Percentiles rank a stretch among this genome's conserved stretches.
phyloP scores from a whole-genome alignment of 257 asterid genomes.

The Sherardia arvensis region DNA sequence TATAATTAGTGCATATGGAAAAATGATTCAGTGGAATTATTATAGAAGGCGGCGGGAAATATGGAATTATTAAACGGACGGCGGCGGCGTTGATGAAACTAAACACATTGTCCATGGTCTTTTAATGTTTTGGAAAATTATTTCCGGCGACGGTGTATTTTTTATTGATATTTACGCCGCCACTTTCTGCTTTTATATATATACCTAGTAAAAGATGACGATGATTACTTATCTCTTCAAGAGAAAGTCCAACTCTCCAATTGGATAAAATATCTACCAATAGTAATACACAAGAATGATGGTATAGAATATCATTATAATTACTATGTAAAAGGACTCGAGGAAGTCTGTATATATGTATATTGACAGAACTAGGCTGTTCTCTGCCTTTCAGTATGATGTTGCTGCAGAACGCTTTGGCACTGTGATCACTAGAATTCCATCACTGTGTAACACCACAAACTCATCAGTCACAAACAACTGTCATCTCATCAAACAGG shows the following conservation, averaged over 20 bases:
- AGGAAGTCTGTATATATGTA: not conserved
- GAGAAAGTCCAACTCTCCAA: not conserved
- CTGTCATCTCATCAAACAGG: not conserved
- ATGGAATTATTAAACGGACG: no score
- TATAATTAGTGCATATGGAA: no score
- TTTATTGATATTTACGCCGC: no score
- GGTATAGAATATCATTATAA: not conserved
- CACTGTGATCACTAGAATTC: conserved; percentile 46
- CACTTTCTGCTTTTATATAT: no score
- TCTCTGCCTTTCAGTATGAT: conserved; percentile 29
- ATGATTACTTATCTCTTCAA: not conserved
- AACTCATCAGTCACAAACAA: conserved; percentile 1
- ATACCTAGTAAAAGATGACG: no score
- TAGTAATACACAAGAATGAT: not conserved
- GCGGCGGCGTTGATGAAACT: no score
- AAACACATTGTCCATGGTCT: no score
- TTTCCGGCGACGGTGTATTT: no score
- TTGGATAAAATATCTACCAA: not conserved
- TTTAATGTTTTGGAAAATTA: no score
- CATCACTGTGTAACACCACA: conserved; percentile 66
- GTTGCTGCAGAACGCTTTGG: conserved; percentile 52
- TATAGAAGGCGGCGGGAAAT: no score
- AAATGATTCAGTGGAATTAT: no score
- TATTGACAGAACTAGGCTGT: not conserved
- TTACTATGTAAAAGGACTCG: not conserved